Percentiles rank a stretch among this genome's conserved stretches.
These are phyloP conservation scores for Omphalotus guepiniiformis DNA, from an alignment of 768 basidiomycete species.

Conservation along the genomic window DNA sequence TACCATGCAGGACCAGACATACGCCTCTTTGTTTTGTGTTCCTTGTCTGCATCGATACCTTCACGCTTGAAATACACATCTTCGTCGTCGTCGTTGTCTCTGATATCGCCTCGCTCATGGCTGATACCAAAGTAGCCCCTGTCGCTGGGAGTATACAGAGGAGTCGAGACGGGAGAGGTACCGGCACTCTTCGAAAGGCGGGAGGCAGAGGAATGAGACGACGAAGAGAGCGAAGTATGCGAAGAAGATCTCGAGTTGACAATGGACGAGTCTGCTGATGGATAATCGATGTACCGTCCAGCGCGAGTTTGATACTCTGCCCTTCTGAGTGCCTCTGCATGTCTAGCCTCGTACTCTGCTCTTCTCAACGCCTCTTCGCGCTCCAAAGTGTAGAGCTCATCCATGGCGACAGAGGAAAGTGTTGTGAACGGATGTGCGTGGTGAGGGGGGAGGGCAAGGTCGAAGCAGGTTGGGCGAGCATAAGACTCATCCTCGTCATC, in stretches of 20 bases:
- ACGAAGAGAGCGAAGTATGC: slow-evolving; percentile 4
- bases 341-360: slow-evolving; percentile 81
- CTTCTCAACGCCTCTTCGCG: slow-evolving; percentile 77
- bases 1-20: slow-evolving; percentile 5
- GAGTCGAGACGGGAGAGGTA: slow-evolving; percentile 56
- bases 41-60: neutral
- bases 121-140: slow-evolving; percentile 36
- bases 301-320: slow-evolving; percentile 63
- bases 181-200: slow-evolving; percentile 58
- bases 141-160: slow-evolving; percentile 31
- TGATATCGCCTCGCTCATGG: slow-evolving; percentile 27
- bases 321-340: slow-evolving; percentile 60
- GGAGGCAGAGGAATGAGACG: slow-evolving; percentile 5
- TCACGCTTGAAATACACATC: neutral
- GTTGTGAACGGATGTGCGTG: slow-evolving; percentile 48
- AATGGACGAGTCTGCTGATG: neutral
- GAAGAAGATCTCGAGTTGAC: neutral
- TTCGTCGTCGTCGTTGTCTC: slow-evolving; percentile 10
- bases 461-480: slow-evolving; percentile 46
- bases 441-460: slow-evolving; percentile 16
- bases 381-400: slow-evolving; percentile 87
- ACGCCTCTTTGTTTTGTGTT: neutral
- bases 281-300: neutral
- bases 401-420: slow-evolving; percentile 74
- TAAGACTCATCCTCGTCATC: slow-evolving; percentile 75